Base-by-base conservation (phyloP, 2,329 filamentous ascomycete genomes). In the Trichophyton simii region DNA sequence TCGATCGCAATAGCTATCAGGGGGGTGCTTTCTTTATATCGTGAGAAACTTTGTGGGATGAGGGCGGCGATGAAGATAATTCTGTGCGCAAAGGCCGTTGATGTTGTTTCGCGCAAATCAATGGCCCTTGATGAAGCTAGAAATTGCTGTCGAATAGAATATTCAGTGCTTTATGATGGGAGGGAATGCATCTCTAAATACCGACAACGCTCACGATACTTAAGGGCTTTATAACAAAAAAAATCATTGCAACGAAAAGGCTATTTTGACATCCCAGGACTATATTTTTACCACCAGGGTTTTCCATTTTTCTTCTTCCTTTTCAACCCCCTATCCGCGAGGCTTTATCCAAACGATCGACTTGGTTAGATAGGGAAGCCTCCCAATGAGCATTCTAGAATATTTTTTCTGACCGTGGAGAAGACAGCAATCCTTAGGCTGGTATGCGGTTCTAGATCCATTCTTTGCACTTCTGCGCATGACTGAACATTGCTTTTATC, bases 401-500 rank as follows among this genome's bases (percentile, higher is more conserved):
- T 2, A n/a, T 6, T n/a, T 36, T 28, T 18, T 15, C n/a, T 18
- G 50, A n/a, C 50, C 7, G 25, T n/a, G 8, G 28, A 36, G 15
- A 34, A 55, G 50, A 3, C 50, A 54, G 18, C 31, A 13, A 28
- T 55, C 50, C 6, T 36, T 31, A 55, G 31, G 28, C 20, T 15
- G 8, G 25, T 25, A 13, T 55, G 50, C 50, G n/a, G 50, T 55
- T 55, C 31, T 20, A 55, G 50, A 55, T 36, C 31, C 28, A 55
- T 55, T 55, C 31, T 55, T 55, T 55, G 7, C 31, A 55, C 28
- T 34, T 55, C 50, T 36, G 28, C 50, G 50, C 28, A 55, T 55
- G 15, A 36, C 28, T 50, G 50, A 34, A 55, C 50, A 55, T 55
- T 55, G 50, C 50, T 55, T 55, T 55, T 55, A 55, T 36, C 50